phyloP scores from a whole-genome alignment of 1,284 basidiomycete species.

The Cutaneotrichosporon arboriforme region DNA sequence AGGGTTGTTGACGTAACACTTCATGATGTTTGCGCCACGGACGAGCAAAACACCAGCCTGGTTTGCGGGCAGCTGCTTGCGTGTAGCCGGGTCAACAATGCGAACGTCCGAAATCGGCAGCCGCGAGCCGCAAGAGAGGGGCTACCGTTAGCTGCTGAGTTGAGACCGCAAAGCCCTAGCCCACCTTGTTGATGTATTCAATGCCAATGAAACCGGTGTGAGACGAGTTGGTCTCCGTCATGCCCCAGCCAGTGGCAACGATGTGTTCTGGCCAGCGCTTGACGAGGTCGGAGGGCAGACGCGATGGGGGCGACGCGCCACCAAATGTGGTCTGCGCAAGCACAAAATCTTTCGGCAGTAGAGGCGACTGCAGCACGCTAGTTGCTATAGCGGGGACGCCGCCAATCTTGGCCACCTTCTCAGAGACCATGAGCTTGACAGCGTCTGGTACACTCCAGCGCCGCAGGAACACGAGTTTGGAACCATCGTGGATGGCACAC shows the following conservation, averaged over 20 bases:
- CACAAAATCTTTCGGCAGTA: constrained; percentile 22
- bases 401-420: constrained; percentile 37
- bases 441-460: constrained; percentile 35
- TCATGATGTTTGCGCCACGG: constrained; percentile 41
- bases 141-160: neutral
- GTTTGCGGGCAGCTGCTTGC: constrained; percentile 19
- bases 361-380: constrained; percentile 31
- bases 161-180: too few relatives aligned
- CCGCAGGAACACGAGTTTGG: constrained; percentile 34
- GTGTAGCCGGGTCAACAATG: constrained; percentile 34
- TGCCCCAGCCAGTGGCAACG: constrained; percentile 29
- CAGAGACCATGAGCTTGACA: constrained; percentile 26
- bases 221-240: constrained; percentile 43
- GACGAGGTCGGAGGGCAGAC: constrained; percentile 32
- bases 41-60: constrained; percentile 31
- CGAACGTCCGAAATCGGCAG: constrained; percentile 32
- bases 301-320: constrained; percentile 35
- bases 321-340: constrained; percentile 39
- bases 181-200: constrained; percentile 35
- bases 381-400: constrained; percentile 41
- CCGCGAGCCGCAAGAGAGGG: constrained; percentile 20
- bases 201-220: constrained; percentile 30
- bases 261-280: constrained; percentile 24
- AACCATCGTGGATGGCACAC: constrained; percentile 35
- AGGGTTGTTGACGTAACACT: constrained; percentile 37